phyloP scores from a whole-genome alignment of 2,329 filamentous ascomycete genomes.

The Aureobasidium vineae region DNA sequence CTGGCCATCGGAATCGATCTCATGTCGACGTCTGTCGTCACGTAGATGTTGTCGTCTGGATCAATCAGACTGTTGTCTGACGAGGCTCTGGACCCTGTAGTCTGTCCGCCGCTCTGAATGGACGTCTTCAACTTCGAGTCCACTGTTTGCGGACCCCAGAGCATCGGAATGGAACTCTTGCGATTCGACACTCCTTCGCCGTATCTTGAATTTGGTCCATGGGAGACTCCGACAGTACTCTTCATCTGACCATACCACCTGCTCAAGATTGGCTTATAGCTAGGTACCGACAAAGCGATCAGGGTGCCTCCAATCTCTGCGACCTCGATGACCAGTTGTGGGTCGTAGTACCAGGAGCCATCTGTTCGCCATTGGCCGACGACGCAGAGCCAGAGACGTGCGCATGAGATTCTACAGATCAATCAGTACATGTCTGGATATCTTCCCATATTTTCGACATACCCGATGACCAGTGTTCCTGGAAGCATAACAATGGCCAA shows the following conservation, averaged over 20 bases:
- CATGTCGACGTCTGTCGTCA: constrained; percentile 21
- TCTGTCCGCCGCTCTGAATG: not conserved
- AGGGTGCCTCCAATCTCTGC: constrained; percentile 53
- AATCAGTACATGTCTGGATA: not conserved
- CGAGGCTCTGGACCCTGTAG: not conserved
- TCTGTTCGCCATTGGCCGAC: constrained; percentile 48
- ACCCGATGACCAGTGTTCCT: constrained; percentile 49
- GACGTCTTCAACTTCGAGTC: constrained; percentile 8
- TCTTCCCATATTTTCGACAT: not conserved
- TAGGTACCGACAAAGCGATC: constrained; percentile 53
- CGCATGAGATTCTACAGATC: constrained; percentile 43
- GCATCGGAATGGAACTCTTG: constrained; percentile 3
- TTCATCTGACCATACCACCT: constrained; percentile 19
- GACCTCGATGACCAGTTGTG: constrained; percentile 52
- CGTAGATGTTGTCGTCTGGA: constrained; percentile 19
- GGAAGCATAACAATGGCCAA: constrained; percentile 51
- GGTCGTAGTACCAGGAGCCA: constrained; percentile 53
- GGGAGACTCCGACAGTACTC: constrained; percentile 12
- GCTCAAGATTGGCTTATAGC: constrained; percentile 46
- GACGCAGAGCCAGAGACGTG: constrained; percentile 51
- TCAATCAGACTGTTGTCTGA: constrained; percentile 3
- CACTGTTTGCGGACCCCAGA: not conserved
- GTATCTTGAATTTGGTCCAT: not conserved
- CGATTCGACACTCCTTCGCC: constrained; percentile 9
- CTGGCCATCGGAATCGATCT: constrained; percentile 4